phyloP scores from a whole-genome alignment of 176 grass and related monocot species.

The Ensete glaucum region DNA sequence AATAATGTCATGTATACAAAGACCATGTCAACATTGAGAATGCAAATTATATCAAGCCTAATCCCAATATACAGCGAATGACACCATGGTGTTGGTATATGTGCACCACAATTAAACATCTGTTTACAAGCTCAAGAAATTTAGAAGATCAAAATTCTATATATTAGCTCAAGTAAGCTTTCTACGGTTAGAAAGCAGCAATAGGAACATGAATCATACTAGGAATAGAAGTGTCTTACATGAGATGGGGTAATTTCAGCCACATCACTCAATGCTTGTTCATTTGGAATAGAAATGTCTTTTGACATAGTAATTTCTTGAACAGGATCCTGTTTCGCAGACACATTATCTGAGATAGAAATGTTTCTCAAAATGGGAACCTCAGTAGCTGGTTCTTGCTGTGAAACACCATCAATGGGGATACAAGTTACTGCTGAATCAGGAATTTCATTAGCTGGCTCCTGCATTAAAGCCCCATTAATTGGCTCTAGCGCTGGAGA shows the following conservation, averaged over 20 bases:
- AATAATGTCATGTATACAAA: not conserved
- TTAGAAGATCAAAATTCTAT: not conserved
- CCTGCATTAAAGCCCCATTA: slow-evolving; percentile 37
- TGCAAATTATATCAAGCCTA: not conserved
- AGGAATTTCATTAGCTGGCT: slow-evolving; percentile 12
- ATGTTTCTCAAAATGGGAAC: slow-evolving; percentile 18
- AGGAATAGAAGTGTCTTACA: slow-evolving; percentile 45
- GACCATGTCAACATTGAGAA: not conserved
- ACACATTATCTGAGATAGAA: slow-evolving; percentile 23
- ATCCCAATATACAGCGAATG: not conserved
- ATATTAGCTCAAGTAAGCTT: too few species aligned
- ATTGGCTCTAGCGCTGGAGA: slow-evolving; percentile 29
- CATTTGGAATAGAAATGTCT: slow-evolving; percentile 26
- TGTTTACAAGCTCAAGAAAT: not conserved
- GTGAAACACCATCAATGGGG: slow-evolving; percentile 21
- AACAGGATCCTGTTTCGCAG: not conserved
- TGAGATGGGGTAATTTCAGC: slow-evolving; percentile 39
- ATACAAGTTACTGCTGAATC: not conserved
- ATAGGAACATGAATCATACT: not conserved
- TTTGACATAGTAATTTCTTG: not conserved
- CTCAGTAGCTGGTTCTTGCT: slow-evolving; percentile 6
- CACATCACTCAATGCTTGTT: slow-evolving; percentile 26
- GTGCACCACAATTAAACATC: not conserved
- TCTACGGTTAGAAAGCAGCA: not conserved
- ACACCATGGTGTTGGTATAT: not conserved